Evolutionary conservation across 139 green algal species (phyloP), one percentile per base, ranked within the genome.

Genomic region (Zygnema cylindricum): DNA sequence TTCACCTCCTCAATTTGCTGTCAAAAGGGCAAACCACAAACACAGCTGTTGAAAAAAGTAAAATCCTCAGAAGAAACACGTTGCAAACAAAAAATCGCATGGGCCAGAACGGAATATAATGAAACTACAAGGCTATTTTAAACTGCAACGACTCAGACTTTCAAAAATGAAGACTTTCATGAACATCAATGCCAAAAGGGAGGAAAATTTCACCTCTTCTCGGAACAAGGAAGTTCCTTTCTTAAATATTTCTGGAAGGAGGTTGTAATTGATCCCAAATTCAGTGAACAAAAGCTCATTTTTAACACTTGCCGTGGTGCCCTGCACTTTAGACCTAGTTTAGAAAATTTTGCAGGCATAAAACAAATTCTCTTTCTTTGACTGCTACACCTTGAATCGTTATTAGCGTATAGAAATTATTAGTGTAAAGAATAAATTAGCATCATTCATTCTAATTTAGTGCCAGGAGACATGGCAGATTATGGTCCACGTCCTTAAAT

Each of bases 201-300:
- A 38, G 38, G 35, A 55, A 57, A 22, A 38, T 85, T 38, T 11
- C 30, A 76, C 77, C 54, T 55, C 57, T 11, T 85, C 30, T 2
- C 81, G 40, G 57, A 71, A 89, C 25, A 92, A 1, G 1, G 43
- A 79, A 38, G 54, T 76, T 43, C 96, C 96, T 93, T 98, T 98
- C 2, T 95, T 92, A 57, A 96, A 97, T 41, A 95, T 94, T n/a
- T 94, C 95, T 1, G 96, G 95, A 78, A 99, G 84, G 11, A 91
- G 69, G 32, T 92, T 95, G 89, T 99, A 99, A 89, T 99, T 99
- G 81, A 99, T 96, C 30, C 94, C 94, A 88, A 97, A 98, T 35
- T 89, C 71, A 2, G 43, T 85, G 86, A 96, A 98, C 55, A 99
- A 79, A 39, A 98, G 81, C 83, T 99, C 97, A 89, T 99, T 99